Evolutionary conservation across 352 stramenopile species (phyloP), one percentile per base, ranked within the genome.

Genomic region (Phytopythium helicoides): DNA sequence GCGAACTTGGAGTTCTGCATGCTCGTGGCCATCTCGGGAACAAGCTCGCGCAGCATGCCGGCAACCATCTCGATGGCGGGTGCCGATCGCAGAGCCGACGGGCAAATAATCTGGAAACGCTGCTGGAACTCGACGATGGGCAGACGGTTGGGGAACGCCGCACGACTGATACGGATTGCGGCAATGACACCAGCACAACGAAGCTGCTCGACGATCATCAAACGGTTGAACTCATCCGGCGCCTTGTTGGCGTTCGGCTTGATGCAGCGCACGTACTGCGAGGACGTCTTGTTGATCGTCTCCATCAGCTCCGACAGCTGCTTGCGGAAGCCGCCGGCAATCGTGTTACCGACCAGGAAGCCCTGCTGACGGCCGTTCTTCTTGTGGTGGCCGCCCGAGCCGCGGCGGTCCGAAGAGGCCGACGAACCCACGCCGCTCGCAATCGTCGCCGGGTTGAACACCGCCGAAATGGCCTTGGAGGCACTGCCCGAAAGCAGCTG

Each of bases 251-350:
- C 78, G 64, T 94, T 94, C 1, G 85, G 85, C 47, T 94, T 94
- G 62, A 94, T 90, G 68, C 85, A 94, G 1, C 85, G 81, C 42
- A 94, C 73, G 65, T 92, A 94, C 63, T 88, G 71, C 31, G 85
- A 73, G 26, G 84, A 87, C 1, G 81, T 92, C 45, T 82, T 58
- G 52, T 80, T 77, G 53, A 92, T 90, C 35, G 70, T 86, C 16
- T 67, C 67, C 81, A 90, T 92, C 25, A 92, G 75, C 15, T 71
- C 54, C 19, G 76, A 77, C 12, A 92, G 61, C 12, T 73, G 86
- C 48, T 71, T 56, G 48, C 88, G 87, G 62, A 92, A 92, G 49
- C 99, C 81, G 50, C 76, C 90, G 16, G 76, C 81, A 22, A 91
- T 79, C 0, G 73, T 94, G 54, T 71, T 72, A n/a, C 31, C 46